Evolutionary conservation across 495 filamentous ascomycete species (phyloP), one percentile per base, ranked within the genome.

Genomic region (Apiosordaria backusii): DNA sequence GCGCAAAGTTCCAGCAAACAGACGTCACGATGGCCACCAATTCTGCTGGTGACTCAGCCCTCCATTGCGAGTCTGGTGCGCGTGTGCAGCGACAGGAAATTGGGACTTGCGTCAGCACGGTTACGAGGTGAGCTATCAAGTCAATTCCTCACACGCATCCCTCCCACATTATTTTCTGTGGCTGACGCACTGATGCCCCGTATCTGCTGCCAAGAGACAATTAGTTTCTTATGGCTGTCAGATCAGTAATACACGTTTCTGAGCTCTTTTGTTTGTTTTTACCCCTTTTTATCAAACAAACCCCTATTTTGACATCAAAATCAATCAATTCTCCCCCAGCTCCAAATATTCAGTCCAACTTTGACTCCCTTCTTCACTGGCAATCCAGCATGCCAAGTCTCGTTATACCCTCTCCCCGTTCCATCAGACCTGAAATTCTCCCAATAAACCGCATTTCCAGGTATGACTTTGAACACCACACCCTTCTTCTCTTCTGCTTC

Each of bases 401-500:
- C 78, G 16, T 79, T 75, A 67, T 73, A 80, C 4, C 79, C 81
- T 62, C 76, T 70, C 2, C 78, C 79, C 0, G 78, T 77, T 1
- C 78, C 76, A 53, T 82, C 80, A 15, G 79, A 68, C 40, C 74
- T 74, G 70, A 83, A 82, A 65, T 83, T 82, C 71, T 82, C 80
- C 81, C 81, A 83, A 57, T 77, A 82, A 19, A 83, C 80, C 18
- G 80, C 80, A 67, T 83, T 83, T 3, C 81, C 80, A 3, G 80
- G 71, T 4, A 77, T 40, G 0, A 72, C 75, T 69, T 73, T 79
- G 66, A 83, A 83, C 2, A 73, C 73, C 7, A 78, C 74, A 4
- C 79, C 80, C 26, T 59, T 52, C 22, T 40, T 50, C 4, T 52
- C 54, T 13, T 57, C 68, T 5, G 55, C 70, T 16, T 61, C 16